phyloP scores from a whole-genome alignment of 352 stramenopile species.

The Phytopythium mirpurense region DNA sequence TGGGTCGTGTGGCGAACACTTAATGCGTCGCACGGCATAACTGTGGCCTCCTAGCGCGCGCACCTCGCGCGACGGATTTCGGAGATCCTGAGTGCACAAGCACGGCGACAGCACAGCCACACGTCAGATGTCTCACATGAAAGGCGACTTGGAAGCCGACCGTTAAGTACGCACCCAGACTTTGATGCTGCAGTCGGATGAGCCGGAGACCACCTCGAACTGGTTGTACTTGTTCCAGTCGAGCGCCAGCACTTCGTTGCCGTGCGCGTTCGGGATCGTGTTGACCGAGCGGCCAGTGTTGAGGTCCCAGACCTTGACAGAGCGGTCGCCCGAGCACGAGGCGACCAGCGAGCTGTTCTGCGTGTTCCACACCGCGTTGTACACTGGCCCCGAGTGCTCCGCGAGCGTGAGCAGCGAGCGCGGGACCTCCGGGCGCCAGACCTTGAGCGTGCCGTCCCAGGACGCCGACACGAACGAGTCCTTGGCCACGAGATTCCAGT shows the following conservation, averaged over 20 bases:
- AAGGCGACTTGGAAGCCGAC: too few species aligned
- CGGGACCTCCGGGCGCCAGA: slow-evolving; percentile 75
- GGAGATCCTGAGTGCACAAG: slow-evolving; percentile 51
- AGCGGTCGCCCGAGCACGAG: slow-evolving; percentile 74
- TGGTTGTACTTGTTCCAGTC: slow-evolving; percentile 94
- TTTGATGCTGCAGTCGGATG: slow-evolving; percentile 79
- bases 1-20: slow-evolving; percentile 80
- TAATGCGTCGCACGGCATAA: slow-evolving; percentile 80
- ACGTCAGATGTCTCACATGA: too few species aligned
- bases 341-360: slow-evolving; percentile 61
- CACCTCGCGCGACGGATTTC: slow-evolving; percentile 64
- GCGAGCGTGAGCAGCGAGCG: slow-evolving; percentile 70
- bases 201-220: slow-evolving; percentile 83
- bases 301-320: slow-evolving; percentile 80
- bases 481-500: slow-evolving; percentile 90
- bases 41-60: slow-evolving; percentile 68
- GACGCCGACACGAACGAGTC: slow-evolving; percentile 82
- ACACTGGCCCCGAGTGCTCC: slow-evolving; percentile 75
- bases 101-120: too few species aligned
- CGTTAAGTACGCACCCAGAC: slow-evolving; percentile 80
- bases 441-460: slow-evolving; percentile 84
- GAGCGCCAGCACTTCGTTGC: slow-evolving; percentile 79
- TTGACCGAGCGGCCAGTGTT: slow-evolving; percentile 40
- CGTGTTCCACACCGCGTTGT: slow-evolving; percentile 85
- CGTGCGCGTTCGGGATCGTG: slow-evolving; percentile 62